Evolutionary conservation across 2,329 filamentous ascomycete species (phyloP).

Genomic region (Venturia carpophila): DNA sequence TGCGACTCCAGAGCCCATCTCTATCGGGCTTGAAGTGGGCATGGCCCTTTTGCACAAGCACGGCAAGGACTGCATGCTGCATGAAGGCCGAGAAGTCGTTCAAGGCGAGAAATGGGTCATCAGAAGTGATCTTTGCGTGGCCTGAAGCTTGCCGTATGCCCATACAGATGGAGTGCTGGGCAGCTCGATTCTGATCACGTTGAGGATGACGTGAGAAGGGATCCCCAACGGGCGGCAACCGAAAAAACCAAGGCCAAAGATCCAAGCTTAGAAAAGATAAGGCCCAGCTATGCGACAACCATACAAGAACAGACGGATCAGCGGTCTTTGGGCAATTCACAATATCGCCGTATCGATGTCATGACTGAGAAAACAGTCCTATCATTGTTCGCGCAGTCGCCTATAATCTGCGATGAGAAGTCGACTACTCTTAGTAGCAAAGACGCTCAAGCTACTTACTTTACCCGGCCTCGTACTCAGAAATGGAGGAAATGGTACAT

Average conservation of each 20-base stretch:
- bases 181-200: too few relatives aligned
- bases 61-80: slow-evolving; percentile 79
- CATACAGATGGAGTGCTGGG: too few relatives aligned
- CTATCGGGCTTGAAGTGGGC: slow-evolving; percentile 70
- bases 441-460: not conserved
- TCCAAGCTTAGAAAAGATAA: too few relatives aligned
- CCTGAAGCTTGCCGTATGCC: slow-evolving; percentile 26
- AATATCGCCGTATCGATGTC: too few relatives aligned
- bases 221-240: too few relatives aligned
- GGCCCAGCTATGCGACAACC: too few relatives aligned
- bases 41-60: slow-evolving; percentile 82
- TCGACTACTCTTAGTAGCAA: not conserved
- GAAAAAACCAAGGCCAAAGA: too few relatives aligned
- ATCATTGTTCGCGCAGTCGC: not conserved
- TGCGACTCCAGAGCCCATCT: slow-evolving; percentile 52
- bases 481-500: too few relatives aligned
- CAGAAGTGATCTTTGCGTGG: slow-evolving; percentile 70
- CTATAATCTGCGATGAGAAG: not conserved
- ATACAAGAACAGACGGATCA: too few relatives aligned
- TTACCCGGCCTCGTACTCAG: not conserved
- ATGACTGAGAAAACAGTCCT: not conserved
- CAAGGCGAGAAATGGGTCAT: slow-evolving; percentile 88
- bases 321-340: too few relatives aligned
- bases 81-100: slow-evolving; percentile 74
- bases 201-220: too few relatives aligned